These are phyloP conservation scores for Casuarina cunninghamiana DNA, from an alignment of 306 rosid species.

Conservation along the genomic window DNA sequence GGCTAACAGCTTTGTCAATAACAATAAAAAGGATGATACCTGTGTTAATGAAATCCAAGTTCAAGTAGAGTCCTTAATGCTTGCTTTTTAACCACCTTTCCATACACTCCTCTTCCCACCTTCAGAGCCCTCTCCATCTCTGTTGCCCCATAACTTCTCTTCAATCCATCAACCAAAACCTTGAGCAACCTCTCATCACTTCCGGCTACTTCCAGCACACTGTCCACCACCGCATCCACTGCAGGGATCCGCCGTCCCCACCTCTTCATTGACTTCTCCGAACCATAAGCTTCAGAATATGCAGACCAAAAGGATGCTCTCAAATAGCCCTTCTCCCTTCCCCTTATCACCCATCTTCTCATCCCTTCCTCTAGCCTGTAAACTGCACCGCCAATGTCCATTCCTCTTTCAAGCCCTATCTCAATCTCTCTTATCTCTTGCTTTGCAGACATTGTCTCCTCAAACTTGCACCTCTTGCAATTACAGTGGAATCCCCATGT, in stretches of 20 bases:
- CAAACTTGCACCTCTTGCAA: constrained; percentile 81
- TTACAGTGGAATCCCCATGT: constrained; percentile 78
- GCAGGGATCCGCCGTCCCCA: constrained; percentile 78
- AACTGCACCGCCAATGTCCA: constrained; percentile 56
- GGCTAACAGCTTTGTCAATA: not conserved
- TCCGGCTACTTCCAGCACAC: constrained; percentile 62
- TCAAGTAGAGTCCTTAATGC: constrained; percentile 60
- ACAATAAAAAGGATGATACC: not conserved
- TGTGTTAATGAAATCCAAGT: constrained; percentile 30
- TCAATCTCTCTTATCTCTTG: constrained; percentile 67
- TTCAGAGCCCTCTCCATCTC: constrained; percentile 60
- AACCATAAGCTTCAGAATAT: constrained; percentile 46
- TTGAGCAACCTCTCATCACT: constrained; percentile 73
- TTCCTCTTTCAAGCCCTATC: constrained; percentile 64
- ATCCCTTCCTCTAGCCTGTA: constrained; percentile 70
- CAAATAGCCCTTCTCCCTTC: constrained; percentile 64
- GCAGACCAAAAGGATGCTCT: constrained; percentile 79
- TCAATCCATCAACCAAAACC: constrained; percentile 49
- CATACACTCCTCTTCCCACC: constrained; percentile 68
- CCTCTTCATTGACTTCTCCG: constrained; percentile 57
- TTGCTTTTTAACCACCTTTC: constrained; percentile 67
- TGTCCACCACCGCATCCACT: constrained; percentile 44
- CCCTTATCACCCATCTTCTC: constrained; percentile 70
- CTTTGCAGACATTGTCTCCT: constrained; percentile 41
- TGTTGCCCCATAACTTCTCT: constrained; percentile 43